These are phyloP conservation scores for Purpureocillium takamizusanense DNA, from an alignment of 2,329 filamentous ascomycete species.

Conservation along the genomic window DNA sequence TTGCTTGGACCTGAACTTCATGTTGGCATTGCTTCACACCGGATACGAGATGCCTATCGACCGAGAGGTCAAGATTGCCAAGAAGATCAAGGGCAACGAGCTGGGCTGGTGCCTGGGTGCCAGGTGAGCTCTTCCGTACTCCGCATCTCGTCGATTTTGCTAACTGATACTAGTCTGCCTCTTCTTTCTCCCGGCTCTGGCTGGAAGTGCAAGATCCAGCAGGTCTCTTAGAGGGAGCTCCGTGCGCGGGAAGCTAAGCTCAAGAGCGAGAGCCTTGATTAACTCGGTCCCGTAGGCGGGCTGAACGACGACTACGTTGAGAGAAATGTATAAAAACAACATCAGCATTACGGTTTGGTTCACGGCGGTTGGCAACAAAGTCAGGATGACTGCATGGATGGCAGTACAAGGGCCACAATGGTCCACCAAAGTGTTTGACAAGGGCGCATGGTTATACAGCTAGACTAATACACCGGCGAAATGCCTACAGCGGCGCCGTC, in stretches of 20 bases:
- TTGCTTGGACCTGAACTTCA: conserved; percentile 94
- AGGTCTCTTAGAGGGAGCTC: conserved; percentile 48
- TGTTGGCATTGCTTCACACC: conserved; percentile 84
- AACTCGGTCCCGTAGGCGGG: too few species aligned
- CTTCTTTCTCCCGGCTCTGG: conserved; percentile 73
- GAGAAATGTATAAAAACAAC: neutral
- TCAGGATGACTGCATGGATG: neutral
- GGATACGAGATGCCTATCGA: conserved; percentile 98
- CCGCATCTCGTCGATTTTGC: neutral
- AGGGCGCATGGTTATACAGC: neutral
- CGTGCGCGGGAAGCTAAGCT: conserved; percentile 2
- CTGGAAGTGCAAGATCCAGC: conserved; percentile 80
- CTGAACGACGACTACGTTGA: neutral
- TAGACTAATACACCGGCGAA: conserved; percentile 7
- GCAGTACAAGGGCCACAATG: too few species aligned
- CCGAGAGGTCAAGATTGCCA: conserved; percentile 92
- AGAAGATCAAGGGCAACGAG: conserved; percentile 97
- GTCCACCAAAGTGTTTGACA: neutral
- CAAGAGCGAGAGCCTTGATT: neutral
- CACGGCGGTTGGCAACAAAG: neutral
- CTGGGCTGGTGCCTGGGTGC: conserved; percentile 96
- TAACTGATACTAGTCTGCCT: conserved; percentile 55
- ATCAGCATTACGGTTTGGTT: neutral
- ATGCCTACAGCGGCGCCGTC: conserved; percentile 34
- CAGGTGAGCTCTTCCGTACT: conserved; percentile 52